Base-by-base conservation (phyloP, 1,139 yeast genomes). In the Suhomyces bolitotheri region DNA sequence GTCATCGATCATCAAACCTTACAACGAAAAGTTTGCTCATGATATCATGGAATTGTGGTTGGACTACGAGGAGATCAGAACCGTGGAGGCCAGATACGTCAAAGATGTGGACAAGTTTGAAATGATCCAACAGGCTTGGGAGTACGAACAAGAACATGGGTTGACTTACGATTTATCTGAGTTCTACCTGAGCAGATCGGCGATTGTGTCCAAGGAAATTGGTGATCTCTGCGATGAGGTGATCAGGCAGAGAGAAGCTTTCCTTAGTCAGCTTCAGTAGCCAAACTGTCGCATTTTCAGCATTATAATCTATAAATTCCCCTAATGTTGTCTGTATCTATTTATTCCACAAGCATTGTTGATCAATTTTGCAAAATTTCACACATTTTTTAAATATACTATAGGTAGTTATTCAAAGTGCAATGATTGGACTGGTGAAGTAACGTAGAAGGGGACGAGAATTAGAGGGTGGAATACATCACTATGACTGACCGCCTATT, bases 71-170 rank as follows among this genome's bases (percentile, higher is more conserved):
- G 81, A 84, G 51, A 81, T 86, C 47, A 71, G 90, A 47, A 76
- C 83, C 31, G 61, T 78, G 16, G 98, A 92, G 59, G 96, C 97
- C 5, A 73, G 82, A 38, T 87, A 86, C 51, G 96, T 89, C 40
- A 92, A 92, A 61, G 97, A 92, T 58, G 80, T 92, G 40, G 98
- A 92, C 61, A 92, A 92, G 71, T 87, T 80, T 54, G 98, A 92
- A 64, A 80, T 92, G 79, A 69, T 90, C 47, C 77, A 86, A 46
- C 97, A 92, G 61, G 85, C 95, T 15, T 81, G 85, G 67, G 97
- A 90, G 59, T 92, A 89, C 54, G 96, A 89, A 60, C 82, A 78
- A 51, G 69, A 71, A 44, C 73, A 67, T 51, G 74, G 79, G 5
- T 73, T 81, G 34, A 60, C 61, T 35, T 77, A 77, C 46, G 73